These are phyloP conservation scores for Lichtheimia hyalospora DNA, from an alignment of 371 early-diverging fungal species.

Conservation along the genomic window DNA sequence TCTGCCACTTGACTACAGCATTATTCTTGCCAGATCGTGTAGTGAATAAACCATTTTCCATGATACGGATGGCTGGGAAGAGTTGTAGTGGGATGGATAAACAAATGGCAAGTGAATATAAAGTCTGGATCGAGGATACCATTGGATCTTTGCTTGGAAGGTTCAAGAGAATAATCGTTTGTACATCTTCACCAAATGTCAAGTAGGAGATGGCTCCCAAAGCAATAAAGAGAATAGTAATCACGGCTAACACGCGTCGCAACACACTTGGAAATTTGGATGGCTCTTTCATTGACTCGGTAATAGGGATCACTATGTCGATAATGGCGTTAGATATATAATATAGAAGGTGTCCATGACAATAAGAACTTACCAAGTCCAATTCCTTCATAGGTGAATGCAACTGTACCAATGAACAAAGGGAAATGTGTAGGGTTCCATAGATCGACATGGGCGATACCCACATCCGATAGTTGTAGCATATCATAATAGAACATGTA, in stretches of 20 bases:
- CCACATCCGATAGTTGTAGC: constrained; percentile 49
- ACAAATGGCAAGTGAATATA: constrained; percentile 87
- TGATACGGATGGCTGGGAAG: constrained; percentile 85
- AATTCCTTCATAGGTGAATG: constrained; percentile 90
- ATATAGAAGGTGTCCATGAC: neutral
- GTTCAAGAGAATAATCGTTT: constrained; percentile 80
- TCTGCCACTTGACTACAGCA: constrained; percentile 82
- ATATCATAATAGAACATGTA: constrained; percentile 80
- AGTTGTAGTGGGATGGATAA: constrained; percentile 81
- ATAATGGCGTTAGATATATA: too few species aligned
- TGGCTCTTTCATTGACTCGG: constrained; percentile 81
- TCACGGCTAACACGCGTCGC: constrained; percentile 62
- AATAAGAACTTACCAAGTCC: constrained; percentile 60
- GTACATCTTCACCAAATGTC: constrained; percentile 76
- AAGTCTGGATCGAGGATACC: constrained; percentile 67
- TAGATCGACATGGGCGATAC: constrained; percentile 58
- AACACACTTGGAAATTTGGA: constrained; percentile 73
- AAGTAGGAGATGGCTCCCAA: constrained; percentile 81
- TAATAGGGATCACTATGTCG: constrained; percentile 57
- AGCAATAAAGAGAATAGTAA: constrained; percentile 70
- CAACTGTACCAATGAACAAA: constrained; percentile 86
- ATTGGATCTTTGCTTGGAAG: constrained; percentile 66
- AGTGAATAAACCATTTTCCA: constrained; percentile 73
- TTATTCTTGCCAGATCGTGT: constrained; percentile 67
- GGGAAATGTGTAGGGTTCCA: constrained; percentile 75